These are phyloP conservation scores for Eleusine coracana DNA, from an alignment of 176 grass and related monocot species.

Conservation along the genomic window DNA sequence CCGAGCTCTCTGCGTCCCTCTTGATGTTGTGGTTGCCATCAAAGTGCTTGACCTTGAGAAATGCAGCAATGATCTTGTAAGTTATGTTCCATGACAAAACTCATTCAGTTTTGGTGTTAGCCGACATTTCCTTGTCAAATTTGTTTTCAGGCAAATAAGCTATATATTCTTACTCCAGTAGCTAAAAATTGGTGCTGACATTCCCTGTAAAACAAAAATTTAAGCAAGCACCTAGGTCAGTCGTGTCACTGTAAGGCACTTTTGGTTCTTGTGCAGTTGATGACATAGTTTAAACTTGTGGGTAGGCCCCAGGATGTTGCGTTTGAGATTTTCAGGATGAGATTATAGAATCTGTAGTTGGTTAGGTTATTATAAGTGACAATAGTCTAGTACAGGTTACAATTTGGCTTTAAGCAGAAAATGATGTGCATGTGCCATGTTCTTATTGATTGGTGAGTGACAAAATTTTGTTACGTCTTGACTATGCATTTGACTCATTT, in stretches of 20 bases:
- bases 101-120: constrained; percentile 26
- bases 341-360: background rate
- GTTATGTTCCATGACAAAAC: constrained; percentile 9
- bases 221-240: constrained; percentile 2
- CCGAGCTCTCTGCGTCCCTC: constrained; percentile 78
- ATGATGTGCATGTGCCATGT: background rate
- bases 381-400: background rate
- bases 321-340: background rate
- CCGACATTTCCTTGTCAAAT: background rate
- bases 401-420: background rate
- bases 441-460: background rate
- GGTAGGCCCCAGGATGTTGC: background rate
- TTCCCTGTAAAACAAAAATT: background rate
- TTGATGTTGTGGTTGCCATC: constrained; percentile 85
- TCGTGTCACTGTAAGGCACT: constrained; percentile 1
- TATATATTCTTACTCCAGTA: background rate
- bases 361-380: background rate
- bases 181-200: background rate
- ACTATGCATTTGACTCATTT: background rate
- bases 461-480: background rate
- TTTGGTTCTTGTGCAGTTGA: constrained; percentile 6
- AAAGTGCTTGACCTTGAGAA: constrained; percentile 99
- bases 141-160: constrained; percentile 8
- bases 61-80: constrained; percentile 92
- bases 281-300: constrained; percentile 29